A percentile compares a stretch with the other conserved stretches of the same genome.
phyloP scores from a whole-genome alignment of 2,329 filamentous ascomycete species.

The Pleoardoris graminearum region DNA sequence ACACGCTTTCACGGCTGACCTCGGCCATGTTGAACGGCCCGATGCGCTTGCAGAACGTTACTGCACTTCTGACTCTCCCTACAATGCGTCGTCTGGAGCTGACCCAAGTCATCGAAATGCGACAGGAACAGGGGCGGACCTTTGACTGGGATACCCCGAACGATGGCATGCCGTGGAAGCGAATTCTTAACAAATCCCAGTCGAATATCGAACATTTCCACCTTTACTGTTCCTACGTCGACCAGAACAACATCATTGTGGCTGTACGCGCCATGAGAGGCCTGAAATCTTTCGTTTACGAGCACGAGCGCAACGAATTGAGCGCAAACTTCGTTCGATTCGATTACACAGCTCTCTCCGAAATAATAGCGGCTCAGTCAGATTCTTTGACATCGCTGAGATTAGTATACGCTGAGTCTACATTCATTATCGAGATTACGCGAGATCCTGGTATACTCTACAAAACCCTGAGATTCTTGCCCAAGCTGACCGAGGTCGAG shows the following conservation, averaged over 20 bases:
- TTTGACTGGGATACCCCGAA: not conserved
- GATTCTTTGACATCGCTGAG: not conserved
- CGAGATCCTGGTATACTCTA: not conserved
- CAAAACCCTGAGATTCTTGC: not conserved
- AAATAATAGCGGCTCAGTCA: not conserved
- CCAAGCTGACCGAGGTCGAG: not conserved
- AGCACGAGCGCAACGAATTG: not conserved
- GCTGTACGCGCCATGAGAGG: not conserved
- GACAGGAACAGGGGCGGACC: not conserved
- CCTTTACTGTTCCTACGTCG: not conserved
- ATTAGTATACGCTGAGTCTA: not conserved
- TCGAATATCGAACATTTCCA: slow-evolving; percentile 6
- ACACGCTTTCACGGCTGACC: not conserved
- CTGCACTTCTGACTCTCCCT: not conserved
- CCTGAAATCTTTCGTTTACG: slow-evolving; percentile 6
- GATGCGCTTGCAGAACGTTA: not conserved
- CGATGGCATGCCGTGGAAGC: not conserved
- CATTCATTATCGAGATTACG: not conserved
- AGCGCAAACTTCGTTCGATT: not conserved
- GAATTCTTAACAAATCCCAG: not conserved
- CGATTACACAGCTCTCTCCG: not conserved
- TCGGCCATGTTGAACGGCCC: slow-evolving; percentile 1
- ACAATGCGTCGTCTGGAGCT: slow-evolving; percentile 5
- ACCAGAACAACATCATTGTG: not conserved
- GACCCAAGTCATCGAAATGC: not conserved